Base-by-base conservation (phyloP, 257 asterid genomes). In the Solanum peruvianum region DNA sequence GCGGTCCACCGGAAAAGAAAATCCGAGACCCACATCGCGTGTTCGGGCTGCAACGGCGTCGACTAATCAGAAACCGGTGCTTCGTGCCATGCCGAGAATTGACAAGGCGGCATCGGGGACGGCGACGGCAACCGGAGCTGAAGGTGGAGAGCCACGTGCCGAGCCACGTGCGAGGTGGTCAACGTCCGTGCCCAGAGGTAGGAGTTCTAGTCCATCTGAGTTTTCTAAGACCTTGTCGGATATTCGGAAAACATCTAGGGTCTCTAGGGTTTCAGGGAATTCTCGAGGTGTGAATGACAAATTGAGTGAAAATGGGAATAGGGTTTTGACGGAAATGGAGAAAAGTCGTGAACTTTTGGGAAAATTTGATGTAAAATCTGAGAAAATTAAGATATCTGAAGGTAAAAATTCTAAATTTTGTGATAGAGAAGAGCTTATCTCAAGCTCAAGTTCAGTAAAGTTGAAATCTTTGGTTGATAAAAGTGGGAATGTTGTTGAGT, bases 151-250 rank as follows among this genome's bases (percentile, higher is more conserved):
- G 9, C 16, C 84, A 11, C 89, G 90, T 35, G 85, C 69, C 4
- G 93, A 92, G 76, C 83, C 93, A 12, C 97, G 93, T 81, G 72
- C 86, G 49, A 87, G 96, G 88, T 82, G 90, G 93, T 94, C 97
- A 13, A 89, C 94, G 6, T 92, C 98, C 15, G 94, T 93, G 39
- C 93, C 96, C 66, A 92, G 98, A 93, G 98, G 96, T 93, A 93
- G 98, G 93, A 94, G 96, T 88, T 88, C 94, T 91, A 94, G 98
- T 84, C 98, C 98, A 15, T 92, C 90, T 86, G 94, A 92, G 23
- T 91, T 92, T 82, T 87, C 60, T 82, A 91, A 95, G 85, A 89
- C 20, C 67, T 92, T 91, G 37, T 90, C 93, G 16, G 94, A 91
- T 87, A 41, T 86, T 76, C 86, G 90, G 47, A 91, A 87, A 39